A percentile compares a stretch with the other conserved stretches of the same genome.
phyloP scores from a whole-genome alignment of 176 grass and related monocot species.

The Dactylis glomerata region DNA sequence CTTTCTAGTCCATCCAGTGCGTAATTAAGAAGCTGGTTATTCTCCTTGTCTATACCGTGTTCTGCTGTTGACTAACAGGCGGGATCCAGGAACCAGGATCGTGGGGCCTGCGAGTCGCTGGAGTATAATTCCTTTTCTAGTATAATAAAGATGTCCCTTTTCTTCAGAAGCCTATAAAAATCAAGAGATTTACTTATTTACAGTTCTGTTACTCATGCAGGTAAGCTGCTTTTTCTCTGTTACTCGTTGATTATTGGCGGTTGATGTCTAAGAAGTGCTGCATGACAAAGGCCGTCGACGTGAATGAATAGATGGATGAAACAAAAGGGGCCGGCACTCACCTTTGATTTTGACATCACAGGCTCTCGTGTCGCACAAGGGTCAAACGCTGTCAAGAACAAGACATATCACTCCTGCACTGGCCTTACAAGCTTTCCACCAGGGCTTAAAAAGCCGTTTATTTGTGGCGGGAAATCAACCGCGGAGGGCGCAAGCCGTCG shows the following conservation, averaged over 20 bases:
- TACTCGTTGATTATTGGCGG: background rate
- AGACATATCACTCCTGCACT: background rate
- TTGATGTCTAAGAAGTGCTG: background rate
- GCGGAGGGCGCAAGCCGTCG: background rate
- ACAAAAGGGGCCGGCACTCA: background rate
- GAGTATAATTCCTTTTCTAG: background rate
- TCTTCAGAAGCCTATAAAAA: background rate
- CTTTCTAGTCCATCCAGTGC: background rate
- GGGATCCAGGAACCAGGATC: background rate
- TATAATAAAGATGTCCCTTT: background rate
- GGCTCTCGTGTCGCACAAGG: too few relatives aligned
- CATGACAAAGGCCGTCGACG: background rate
- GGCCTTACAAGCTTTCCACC: background rate
- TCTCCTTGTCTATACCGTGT: background rate
- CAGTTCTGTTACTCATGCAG: background rate
- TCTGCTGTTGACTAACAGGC: background rate
- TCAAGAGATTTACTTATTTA: background rate
- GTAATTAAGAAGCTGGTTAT: background rate
- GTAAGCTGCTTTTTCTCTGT: too few relatives aligned
- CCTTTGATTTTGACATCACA: background rate
- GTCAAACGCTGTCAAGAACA: background rate
- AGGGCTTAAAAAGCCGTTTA: background rate
- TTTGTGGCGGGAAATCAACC: slow-evolving; percentile 42
- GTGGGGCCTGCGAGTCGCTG: background rate
- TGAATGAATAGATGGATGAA: background rate